These are phyloP conservation scores for Trypanosoma boissoni DNA, from an alignment of 208 protist genomes.

Conservation along the genomic window DNA sequence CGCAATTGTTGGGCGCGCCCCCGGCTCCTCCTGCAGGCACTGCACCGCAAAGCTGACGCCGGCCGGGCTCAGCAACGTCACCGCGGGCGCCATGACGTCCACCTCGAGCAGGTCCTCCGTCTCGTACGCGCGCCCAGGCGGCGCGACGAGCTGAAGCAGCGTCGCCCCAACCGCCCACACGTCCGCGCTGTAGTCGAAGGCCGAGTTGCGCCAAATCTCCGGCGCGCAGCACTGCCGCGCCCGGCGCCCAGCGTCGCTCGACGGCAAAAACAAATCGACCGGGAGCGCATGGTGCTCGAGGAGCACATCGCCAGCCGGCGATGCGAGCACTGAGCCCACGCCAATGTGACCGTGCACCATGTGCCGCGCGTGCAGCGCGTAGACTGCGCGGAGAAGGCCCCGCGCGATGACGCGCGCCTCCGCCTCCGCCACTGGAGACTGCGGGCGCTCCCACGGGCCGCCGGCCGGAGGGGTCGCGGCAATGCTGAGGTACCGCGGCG, in stretches of 20 bases:
- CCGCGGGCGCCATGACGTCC: conserved; percentile 58
- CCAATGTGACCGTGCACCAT: conserved; percentile 62
- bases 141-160: conserved; percentile 54
- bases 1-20: conserved; percentile 40
- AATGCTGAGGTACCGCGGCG: conserved; percentile 44
- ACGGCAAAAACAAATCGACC: conserved; percentile 56
- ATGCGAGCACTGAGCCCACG: conserved; percentile 23
- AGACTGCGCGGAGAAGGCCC: conserved; percentile 30
- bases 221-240: conserved; percentile 49
- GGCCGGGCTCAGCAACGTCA: conserved; percentile 35
- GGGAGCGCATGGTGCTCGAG: conserved; percentile 54
- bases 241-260: conserved; percentile 24
- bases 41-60: conserved; percentile 53
- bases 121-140: conserved; percentile 25
- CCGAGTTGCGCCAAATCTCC: conserved; percentile 49
- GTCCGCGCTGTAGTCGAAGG: conserved; percentile 55
- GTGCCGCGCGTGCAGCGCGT: conserved; percentile 39
- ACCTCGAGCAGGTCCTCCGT: conserved; percentile 67
- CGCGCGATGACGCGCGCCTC: conserved; percentile 35
- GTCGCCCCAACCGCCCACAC: conserved; percentile 75
- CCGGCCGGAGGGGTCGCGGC: conserved; percentile 4
- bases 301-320: conserved; percentile 18
- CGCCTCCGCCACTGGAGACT: conserved; percentile 27
- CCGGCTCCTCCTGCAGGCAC: conserved; percentile 61
- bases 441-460: conserved; percentile 13